These are phyloP conservation scores for Biscogniauxia mediterranea DNA, from an alignment of 2,329 filamentous ascomycete species.

Conservation along the genomic window DNA sequence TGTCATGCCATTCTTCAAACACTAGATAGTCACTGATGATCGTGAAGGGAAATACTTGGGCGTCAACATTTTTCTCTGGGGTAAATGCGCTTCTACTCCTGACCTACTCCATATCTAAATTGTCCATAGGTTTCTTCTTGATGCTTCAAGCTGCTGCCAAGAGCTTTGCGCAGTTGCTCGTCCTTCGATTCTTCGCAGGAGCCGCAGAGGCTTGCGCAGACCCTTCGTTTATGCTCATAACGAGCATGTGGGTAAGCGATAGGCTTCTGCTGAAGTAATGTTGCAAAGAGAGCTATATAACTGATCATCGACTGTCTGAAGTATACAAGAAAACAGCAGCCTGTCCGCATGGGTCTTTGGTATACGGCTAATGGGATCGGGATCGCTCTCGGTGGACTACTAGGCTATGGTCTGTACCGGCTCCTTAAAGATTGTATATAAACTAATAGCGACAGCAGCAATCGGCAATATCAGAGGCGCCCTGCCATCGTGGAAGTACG, in stretches of 20 bases:
- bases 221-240: constrained; percentile 57
- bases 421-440: not conserved
- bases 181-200: constrained; percentile 51
- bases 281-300: not conserved
- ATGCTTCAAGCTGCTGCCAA: constrained; percentile 51
- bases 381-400: constrained; percentile 51
- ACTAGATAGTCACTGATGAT: not conserved
- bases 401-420: constrained; percentile 45
- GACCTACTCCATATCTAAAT: not conserved
- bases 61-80: constrained; percentile 43
- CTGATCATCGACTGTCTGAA: not conserved
- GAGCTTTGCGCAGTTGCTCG: constrained; percentile 49
- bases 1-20: constrained; percentile 20
- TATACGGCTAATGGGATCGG: constrained; percentile 55
- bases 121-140: constrained; percentile 40
- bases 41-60: constrained; percentile 48
- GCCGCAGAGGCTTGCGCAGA: constrained; percentile 55
- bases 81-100: constrained; percentile 4
- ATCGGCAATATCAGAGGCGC: constrained; percentile 52
- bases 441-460: constrained; percentile 9
- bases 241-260: constrained; percentile 50
- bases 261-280: not conserved
- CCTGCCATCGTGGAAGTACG: constrained; percentile 45
- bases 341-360: constrained; percentile 54
- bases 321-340: constrained; percentile 56